Percentiles rank a stretch among this genome's conserved stretches.
Conservation (phyloP, 306 rosid species). For the Cajanus cajan region DNA sequence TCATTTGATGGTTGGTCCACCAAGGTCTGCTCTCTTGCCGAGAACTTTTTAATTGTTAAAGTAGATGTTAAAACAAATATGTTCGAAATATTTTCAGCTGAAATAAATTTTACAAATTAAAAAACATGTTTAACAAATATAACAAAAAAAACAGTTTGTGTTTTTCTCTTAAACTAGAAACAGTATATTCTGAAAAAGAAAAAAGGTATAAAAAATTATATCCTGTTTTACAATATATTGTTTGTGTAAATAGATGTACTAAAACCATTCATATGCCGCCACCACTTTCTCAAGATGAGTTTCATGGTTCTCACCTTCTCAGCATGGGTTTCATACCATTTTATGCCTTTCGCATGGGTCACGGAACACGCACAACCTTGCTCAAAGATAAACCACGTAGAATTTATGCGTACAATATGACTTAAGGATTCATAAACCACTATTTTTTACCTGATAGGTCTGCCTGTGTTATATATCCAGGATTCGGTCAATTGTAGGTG, state of each 20-base stretch:
- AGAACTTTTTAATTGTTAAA: conserved; percentile 1
- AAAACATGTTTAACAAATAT: neutral
- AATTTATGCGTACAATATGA: neutral
- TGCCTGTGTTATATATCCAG: neutral
- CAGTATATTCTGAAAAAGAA: neutral
- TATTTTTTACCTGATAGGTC: neutral
- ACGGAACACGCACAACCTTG: neutral
- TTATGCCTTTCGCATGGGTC: neutral
- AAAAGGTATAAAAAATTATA: neutral
- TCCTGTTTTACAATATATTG: neutral
- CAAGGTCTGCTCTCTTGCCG: conserved; percentile 51
- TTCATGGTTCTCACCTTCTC: neutral
- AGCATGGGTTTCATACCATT: neutral
- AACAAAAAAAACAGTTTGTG: neutral
- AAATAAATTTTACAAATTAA: neutral
- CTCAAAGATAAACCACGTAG: neutral
- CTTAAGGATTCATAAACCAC: neutral
- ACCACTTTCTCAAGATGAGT: neutral
- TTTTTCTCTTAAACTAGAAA: neutral
- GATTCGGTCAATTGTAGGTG: neutral
- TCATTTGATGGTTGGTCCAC: conserved; percentile 95
- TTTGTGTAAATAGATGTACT: neutral
- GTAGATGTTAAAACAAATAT: neutral
- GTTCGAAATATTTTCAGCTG: neutral
- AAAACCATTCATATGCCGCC: neutral